Conservation (phyloP, 2,329 filamentous ascomycete species). For the Rhexocercosporidium sp. region DNA sequence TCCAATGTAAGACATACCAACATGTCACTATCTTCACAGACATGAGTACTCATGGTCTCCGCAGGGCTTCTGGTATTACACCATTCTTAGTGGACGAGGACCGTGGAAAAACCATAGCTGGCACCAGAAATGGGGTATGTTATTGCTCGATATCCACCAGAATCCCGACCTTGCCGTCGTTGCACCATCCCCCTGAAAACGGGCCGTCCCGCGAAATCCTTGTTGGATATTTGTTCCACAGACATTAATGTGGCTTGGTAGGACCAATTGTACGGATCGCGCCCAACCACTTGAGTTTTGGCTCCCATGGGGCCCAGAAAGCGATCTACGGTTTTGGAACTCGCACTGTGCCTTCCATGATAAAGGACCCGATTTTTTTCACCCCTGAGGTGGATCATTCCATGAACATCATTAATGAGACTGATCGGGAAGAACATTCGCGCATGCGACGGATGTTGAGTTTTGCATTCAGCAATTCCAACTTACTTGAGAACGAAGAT, state of each 20-base stretch:
- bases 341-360: constrained; percentile 23
- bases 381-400: constrained; percentile 32
- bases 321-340: constrained; percentile 66
- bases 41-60: background rate
- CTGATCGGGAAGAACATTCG: constrained; percentile 29
- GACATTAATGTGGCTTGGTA: constrained; percentile 6
- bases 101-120: constrained; percentile 29
- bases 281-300: constrained; percentile 35
- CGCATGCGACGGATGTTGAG: constrained; percentile 33
- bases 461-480: constrained; percentile 31
- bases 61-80: constrained; percentile 30
- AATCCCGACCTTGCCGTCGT: background rate
- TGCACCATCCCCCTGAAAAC: background rate
- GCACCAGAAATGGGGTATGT: constrained; percentile 30
- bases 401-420: constrained; percentile 35
- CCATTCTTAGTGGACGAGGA: constrained; percentile 24
- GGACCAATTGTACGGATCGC: constrained; percentile 39
- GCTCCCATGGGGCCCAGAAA: constrained; percentile 59
- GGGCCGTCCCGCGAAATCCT: constrained; percentile 1
- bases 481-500: constrained; percentile 32
- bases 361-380: constrained; percentile 32
- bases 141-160: background rate
- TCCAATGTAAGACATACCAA: constrained; percentile 14
- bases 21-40: background rate
- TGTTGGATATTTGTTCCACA: background rate